Percentiles rank a stretch among this genome's conserved stretches.
These are phyloP conservation scores for Tubosaeta sp. DNA, from an alignment of 768 basidiomycete genomes.

Conservation along the genomic window DNA sequence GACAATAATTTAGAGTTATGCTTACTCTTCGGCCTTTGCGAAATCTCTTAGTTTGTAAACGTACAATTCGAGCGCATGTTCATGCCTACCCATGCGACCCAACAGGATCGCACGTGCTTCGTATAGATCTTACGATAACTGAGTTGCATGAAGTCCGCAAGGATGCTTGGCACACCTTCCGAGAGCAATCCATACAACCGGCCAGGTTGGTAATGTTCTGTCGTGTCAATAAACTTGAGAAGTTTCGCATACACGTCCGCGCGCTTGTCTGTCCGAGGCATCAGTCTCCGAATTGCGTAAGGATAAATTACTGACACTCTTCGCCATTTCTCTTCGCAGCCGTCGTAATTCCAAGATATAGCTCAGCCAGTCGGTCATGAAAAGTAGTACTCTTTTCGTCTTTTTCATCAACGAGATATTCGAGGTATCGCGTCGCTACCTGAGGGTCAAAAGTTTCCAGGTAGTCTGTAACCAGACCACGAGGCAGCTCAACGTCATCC, in stretches of 20 bases:
- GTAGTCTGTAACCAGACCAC: conserved; percentile 68
- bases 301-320: conserved; percentile 40
- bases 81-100: conserved; percentile 86
- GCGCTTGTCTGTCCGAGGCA: conserved; percentile 37
- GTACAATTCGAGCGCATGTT: conserved; percentile 92
- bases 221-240: conserved; percentile 69
- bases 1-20: neutral
- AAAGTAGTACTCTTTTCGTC: conserved; percentile 63
- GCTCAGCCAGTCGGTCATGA: conserved; percentile 86
- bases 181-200: conserved; percentile 79
- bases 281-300: neutral
- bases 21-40: conserved; percentile 79
- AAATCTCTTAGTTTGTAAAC: conserved; percentile 84
- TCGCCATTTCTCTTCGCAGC: conserved; percentile 55
- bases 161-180: conserved; percentile 53
- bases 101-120: conserved; percentile 91
- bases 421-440: conserved; percentile 75
- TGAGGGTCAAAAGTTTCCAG: conserved; percentile 62
- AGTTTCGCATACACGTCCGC: conserved; percentile 62
- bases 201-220: conserved; percentile 68
- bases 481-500: conserved; percentile 89
- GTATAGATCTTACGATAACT: conserved; percentile 58
- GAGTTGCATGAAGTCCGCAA: neutral
- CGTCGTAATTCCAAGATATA: conserved; percentile 73
- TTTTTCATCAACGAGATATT: conserved; percentile 75